Conservation (phyloP, 805 yeast genomes). For the Saturnispora besseyi region DNA sequence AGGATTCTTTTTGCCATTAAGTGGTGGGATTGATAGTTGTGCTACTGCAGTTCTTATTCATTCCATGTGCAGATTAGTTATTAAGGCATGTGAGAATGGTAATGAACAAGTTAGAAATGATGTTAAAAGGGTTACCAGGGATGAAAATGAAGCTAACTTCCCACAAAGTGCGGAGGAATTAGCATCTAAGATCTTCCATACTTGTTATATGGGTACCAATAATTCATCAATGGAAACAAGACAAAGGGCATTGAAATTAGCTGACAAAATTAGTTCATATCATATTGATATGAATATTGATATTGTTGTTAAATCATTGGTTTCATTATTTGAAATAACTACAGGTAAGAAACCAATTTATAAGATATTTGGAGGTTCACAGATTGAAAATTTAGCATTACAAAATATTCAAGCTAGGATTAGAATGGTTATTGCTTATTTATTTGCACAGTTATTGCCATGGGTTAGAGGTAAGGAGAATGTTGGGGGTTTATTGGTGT, state of each 20-base stretch:
- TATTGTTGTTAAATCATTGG: conserved; percentile 61
- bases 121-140: conserved; percentile 57
- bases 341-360: conserved; percentile 86
- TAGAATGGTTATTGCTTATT: conserved; percentile 88
- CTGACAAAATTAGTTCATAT: conserved; percentile 71
- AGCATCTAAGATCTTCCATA: conserved; percentile 69
- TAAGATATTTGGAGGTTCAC: conserved; percentile 89
- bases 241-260: conserved; percentile 66
- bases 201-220: conserved; percentile 92
- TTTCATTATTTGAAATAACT: conserved; percentile 71
- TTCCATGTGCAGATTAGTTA: conserved; percentile 87
- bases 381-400: conserved; percentile 83
- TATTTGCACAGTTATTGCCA: conserved; percentile 90
- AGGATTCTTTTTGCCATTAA: conserved; percentile 86
- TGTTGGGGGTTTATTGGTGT: conserved; percentile 75
- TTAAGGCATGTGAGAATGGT: conserved; percentile 56
- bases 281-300: conserved; percentile 94
- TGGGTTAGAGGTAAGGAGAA: conserved; percentile 74
- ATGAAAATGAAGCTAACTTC: conserved; percentile 28
- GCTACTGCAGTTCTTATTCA: conserved; percentile 93
- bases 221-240: conserved; percentile 89
- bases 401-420: conserved; percentile 96
- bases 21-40: conserved; percentile 98
- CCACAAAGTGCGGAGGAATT: conserved; percentile 74
- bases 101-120: conserved; percentile 71